phyloP scores from a whole-genome alignment of 2,329 filamentous ascomycete genomes.

The Trichoderma pleuroti region DNA sequence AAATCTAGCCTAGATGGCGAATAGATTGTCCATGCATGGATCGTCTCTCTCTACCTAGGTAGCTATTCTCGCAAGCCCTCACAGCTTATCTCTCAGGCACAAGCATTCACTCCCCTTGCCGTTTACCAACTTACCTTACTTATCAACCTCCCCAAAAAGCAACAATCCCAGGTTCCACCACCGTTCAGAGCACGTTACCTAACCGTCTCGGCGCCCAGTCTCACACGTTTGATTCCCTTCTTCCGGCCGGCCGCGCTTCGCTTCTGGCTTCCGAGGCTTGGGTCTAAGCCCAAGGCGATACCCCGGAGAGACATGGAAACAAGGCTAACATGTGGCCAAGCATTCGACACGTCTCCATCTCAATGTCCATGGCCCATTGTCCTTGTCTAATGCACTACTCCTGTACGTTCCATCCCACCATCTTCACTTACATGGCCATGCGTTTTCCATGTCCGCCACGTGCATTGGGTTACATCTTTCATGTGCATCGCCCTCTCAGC shows the following conservation, averaged over 20 bases:
- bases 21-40: neutral
- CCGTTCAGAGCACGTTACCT: neutral
- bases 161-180: constrained; percentile 13
- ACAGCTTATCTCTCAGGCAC: neutral
- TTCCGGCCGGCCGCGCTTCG: neutral
- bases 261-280: neutral
- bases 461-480: constrained; percentile 12
- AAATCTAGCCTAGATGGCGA: neutral
- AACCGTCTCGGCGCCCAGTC: neutral
- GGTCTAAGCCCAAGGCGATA: neutral
- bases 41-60: neutral
- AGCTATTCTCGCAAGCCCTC: neutral
- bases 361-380: neutral
- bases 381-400: too few species aligned
- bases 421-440: neutral
- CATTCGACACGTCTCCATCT: neutral
- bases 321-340: constrained; percentile 1
- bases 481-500: neutral
- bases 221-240: constrained; percentile 20
- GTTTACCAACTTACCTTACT: neutral
- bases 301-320: neutral
- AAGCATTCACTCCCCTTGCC: neutral
- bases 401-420: constrained; percentile 1
- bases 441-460: constrained; percentile 4
- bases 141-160: neutral